Base-by-base conservation (phyloP, 192 early-diverging fungal species). In the Phlyctochytrium planicorne region DNA sequence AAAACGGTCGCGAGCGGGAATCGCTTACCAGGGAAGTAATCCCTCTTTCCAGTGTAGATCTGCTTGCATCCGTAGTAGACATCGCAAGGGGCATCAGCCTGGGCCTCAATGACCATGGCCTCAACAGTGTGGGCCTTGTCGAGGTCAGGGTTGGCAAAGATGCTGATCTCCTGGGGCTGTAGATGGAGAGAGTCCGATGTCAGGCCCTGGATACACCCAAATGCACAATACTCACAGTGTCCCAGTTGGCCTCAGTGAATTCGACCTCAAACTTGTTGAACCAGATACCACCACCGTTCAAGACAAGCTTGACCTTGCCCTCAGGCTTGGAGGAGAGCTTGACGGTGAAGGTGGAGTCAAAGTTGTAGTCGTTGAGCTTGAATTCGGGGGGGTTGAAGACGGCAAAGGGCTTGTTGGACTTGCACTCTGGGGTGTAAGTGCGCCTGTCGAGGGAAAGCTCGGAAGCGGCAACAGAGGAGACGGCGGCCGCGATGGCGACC, bases 161-260 rank as follows among this genome's bases (percentile, higher is more conserved):
- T n/a, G 40, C 40, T 50, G 40, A 50, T n/a, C 40, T 50, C n/a
- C n/a, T 50, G 40, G 40, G 10, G 12, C 40, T 50, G 40, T 50
- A 14, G n/a, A 14, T 50, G 40, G n/a, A 50, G 12, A 50, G 40
- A 50, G 10, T 50, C 10, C 12, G 12, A 50, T 50, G 10, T 50
- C 10, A 50, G n/a, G n/a, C n/a, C n/a, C n/a, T n/a, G n/a, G n/a
- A n/a, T n/a, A n/a, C n/a, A n/a, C n/a, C 10, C 40, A 50, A n/a
- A 50, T 10, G 10, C n/a, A n/a, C 40, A n/a, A n/a, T 50, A n/a
- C 10, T 50, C n/a, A 50, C 40, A 14, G 10, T 50, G 40, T 50
- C n/a, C 40, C 40, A 50, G 40, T 50, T 50, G 40, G 40, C 10
- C 10, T n/a, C n/a, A 50, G 10, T n/a, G 40, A 50, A 50, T n/a